Evolutionary conservation across 2,329 filamentous ascomycete species (phyloP).

Genomic region (Fusarium lateritium): DNA sequence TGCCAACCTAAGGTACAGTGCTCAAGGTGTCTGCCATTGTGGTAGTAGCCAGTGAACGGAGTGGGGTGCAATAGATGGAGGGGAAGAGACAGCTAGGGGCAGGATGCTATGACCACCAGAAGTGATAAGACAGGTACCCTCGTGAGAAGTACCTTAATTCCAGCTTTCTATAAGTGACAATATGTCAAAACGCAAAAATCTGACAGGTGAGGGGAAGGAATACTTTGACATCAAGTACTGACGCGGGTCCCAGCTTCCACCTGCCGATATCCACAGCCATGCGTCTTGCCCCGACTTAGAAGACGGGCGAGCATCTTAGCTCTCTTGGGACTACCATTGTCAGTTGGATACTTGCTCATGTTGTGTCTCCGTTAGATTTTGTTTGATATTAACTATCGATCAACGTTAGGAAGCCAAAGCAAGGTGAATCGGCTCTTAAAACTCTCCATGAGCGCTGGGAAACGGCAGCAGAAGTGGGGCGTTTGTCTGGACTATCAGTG

Average conservation of each 20-base stretch:
- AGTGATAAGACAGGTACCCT: slow-evolving; percentile 14
- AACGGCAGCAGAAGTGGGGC: background rate
- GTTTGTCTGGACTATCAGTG: background rate
- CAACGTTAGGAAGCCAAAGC: no score
- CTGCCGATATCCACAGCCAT: slow-evolving; percentile 32
- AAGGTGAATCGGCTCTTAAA: no score
- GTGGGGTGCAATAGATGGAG: slow-evolving; percentile 34
- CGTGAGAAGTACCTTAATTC: slow-evolving; percentile 8
- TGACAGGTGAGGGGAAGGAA: slow-evolving; percentile 13
- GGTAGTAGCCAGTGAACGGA: slow-evolving; percentile 19
- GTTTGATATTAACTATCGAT: no score
- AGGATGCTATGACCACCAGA: slow-evolving; percentile 5
- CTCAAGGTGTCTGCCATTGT: slow-evolving; percentile 15
- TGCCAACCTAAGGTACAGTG: slow-evolving; percentile 18
- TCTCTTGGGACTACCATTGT: slow-evolving; percentile 13
- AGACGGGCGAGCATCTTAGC: slow-evolving; percentile 21
- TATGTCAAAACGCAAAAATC: background rate
- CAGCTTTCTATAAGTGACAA: slow-evolving; percentile 14
- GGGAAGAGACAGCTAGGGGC: background rate
- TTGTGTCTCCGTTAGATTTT: no score
- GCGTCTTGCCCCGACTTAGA: slow-evolving; percentile 25
- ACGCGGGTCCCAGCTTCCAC: slow-evolving; percentile 27
- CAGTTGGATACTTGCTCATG: background rate
- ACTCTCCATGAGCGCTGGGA: no score
- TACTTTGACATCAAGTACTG: slow-evolving; percentile 19